These are phyloP conservation scores for Suillus alpinus DNA, from an alignment of 768 basidiomycete genomes.

Conservation along the genomic window DNA sequence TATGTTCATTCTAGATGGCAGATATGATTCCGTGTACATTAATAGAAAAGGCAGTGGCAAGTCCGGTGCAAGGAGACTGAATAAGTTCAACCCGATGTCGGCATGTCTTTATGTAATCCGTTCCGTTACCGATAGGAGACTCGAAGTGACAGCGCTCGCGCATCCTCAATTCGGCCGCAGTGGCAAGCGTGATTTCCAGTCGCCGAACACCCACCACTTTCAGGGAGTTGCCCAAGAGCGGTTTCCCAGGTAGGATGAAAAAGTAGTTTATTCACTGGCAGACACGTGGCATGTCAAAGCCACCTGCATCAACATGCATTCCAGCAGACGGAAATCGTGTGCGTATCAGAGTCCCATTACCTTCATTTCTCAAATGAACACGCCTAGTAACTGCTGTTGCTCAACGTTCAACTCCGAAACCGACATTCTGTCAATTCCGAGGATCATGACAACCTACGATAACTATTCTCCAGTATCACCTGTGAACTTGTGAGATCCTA, in stretches of 20 bases:
- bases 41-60: neutral
- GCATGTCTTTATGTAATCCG: neutral
- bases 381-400: neutral
- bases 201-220: neutral
- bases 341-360: neutral
- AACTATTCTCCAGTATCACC: neutral
- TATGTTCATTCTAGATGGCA: neutral
- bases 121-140: neutral
- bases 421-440: neutral
- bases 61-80: neutral
- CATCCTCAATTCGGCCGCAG: neutral
- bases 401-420: neutral
- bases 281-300: neutral
- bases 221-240: neutral
- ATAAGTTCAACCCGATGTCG: neutral
- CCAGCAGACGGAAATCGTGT: neutral
- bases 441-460: neutral
- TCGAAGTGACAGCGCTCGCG: neutral
- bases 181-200: too few species aligned
- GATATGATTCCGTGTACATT: neutral
- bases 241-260: neutral
- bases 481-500: neutral
- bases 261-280: neutral
- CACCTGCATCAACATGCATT: neutral
- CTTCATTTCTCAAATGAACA: neutral